Evolutionary conservation across 2,329 filamentous ascomycete species (phyloP), one percentile per base, ranked within the genome.

Genomic region (Neopestalotiopsis clavispora): DNA sequence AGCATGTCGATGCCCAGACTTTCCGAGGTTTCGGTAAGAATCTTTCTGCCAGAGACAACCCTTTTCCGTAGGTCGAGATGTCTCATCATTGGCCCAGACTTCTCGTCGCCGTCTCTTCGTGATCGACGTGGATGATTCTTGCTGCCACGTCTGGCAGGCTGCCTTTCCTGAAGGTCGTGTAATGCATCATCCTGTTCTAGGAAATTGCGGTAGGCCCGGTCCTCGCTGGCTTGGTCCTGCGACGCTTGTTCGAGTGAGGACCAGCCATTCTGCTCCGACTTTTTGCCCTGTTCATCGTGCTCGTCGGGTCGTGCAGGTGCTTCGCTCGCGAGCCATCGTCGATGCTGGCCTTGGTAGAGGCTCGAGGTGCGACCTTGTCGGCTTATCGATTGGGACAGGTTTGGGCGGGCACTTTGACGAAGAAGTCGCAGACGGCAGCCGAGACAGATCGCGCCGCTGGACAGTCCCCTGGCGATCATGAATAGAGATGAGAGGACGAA

Each of bases 381-480:
- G n/a, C 32, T 63, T 40, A 56, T 20, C 32, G 72, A 57, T 62
- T 69, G 67, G 67, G 23, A 67, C 40, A 56, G 42, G 23, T 67
- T 62, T 17, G 70, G 72, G 40, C 69, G 71, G 60, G 69, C 59
- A 57, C 66, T 71, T 67, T 73, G 73, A 34, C 72, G 71, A 59
- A 78, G 75, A 67, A 80, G 76, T 71, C 75, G 78, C 49, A 82
- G 73, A 61, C 74, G 80, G 71, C 81, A 83, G 75, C 78, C 74
- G 65, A 82, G 73, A 75, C 81, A 83, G 71, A 82, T 76, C 69
- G 79, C 77, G 74, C 79, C 74, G 69, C 76, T 70, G 38, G 75
- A 68, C 56, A 78, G 70, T 63, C 74, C 74, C 70, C 76, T 73
- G 65, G 78, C 67, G 71, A 82, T 77, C 81, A 83, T 82, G 67